Conservation (phyloP, 768 basidiomycete genomes). For the Pulveroboletus sp. region DNA sequence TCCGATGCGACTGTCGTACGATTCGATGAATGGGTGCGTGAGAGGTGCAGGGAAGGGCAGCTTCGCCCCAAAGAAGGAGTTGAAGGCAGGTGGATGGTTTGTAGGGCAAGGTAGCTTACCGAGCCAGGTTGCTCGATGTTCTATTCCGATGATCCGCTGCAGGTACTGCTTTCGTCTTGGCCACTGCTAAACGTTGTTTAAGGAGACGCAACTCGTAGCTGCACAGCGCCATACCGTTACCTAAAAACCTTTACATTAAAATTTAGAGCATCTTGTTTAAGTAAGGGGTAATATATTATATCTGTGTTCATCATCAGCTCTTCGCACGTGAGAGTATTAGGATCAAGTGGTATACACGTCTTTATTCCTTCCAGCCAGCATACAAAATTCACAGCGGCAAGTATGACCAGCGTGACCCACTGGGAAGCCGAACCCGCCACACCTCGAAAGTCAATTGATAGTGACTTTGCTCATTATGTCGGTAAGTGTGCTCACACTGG, state of each 20-base stretch:
- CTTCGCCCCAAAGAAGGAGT: conserved; percentile 54
- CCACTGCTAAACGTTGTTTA: too few species aligned
- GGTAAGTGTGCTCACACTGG: conserved; percentile 61
- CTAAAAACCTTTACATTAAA: too few species aligned
- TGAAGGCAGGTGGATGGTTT: conserved; percentile 59
- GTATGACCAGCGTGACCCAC: not conserved
- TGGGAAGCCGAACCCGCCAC: not conserved
- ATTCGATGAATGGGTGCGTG: conserved; percentile 54
- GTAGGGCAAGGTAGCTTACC: conserved; percentile 41
- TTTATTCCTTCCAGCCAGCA: not conserved
- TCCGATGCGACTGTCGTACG: conserved; percentile 25
- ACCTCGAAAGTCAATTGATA: conserved; percentile 33
- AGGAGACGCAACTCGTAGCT: too few species aligned
- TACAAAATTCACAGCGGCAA: conserved; percentile 1
- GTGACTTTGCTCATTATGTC: conserved; percentile 63
- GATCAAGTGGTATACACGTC: conserved; percentile 23
- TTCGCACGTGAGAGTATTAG: conserved; percentile 11
- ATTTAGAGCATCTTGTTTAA: too few species aligned
- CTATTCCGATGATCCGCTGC: too few species aligned
- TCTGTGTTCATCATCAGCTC: not conserved
- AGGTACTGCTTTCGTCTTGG: too few species aligned
- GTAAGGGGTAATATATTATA: conserved; percentile 1
- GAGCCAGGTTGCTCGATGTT: too few species aligned
- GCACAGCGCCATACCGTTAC: too few species aligned
- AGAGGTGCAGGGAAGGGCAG: conserved; percentile 40